Percentiles rank a stretch among this genome's conserved stretches.
phyloP scores from a whole-genome alignment of 148 eudicot genomes.

The Persicaria maculosa region DNA sequence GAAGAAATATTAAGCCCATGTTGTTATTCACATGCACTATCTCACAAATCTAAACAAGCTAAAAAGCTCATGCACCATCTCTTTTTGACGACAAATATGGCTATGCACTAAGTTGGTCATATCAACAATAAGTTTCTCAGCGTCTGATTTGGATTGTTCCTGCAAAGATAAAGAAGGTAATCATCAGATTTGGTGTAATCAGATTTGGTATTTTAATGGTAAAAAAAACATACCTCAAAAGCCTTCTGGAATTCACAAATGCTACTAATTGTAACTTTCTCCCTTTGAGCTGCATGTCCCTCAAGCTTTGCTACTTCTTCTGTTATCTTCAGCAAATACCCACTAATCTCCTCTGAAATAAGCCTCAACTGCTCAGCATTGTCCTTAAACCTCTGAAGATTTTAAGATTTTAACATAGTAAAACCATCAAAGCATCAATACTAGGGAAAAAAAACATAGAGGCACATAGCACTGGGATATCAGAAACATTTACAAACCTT shows the following conservation, averaged over 20 bases:
- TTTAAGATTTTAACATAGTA: background rate
- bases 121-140: conserved; percentile 83
- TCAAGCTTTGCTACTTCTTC: conserved; percentile 58
- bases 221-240: conserved; percentile 45
- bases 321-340: conserved; percentile 47
- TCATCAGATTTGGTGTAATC: background rate
- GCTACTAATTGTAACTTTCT: conserved; percentile 52
- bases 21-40: background rate
- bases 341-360: conserved; percentile 51
- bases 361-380: conserved; percentile 48
- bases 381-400: conserved; percentile 60
- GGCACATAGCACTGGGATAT: background rate
- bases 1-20: background rate
- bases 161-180: conserved; percentile 14
- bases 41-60: background rate
- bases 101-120: conserved; percentile 61
- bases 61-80: conserved; percentile 46
- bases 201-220: background rate
- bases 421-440: background rate
- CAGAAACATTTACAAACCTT: conserved; percentile 37
- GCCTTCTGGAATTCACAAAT: conserved; percentile 70
- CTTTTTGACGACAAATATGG: conserved; percentile 68
- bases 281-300: conserved; percentile 51
- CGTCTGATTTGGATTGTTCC: conserved; percentile 75
- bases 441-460: background rate